Evolutionary conservation across 805 yeast genomes (phyloP).

Genomic region (Zygoascus ofunaensis): DNA sequence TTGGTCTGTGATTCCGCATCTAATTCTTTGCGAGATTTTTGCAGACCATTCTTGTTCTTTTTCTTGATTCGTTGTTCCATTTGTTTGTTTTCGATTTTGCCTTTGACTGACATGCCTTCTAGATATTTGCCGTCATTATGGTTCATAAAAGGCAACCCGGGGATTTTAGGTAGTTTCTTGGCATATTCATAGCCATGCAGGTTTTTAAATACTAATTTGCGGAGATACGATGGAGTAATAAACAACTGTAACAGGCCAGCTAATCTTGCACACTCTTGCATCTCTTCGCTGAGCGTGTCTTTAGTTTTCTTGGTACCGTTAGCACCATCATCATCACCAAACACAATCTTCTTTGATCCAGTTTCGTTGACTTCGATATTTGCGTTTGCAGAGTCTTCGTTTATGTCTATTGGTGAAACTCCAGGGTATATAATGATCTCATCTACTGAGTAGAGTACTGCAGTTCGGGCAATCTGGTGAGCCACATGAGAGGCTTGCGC

Average conservation of each 20-base stretch:
- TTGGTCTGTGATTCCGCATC: slow-evolving; percentile 50
- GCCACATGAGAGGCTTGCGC: slow-evolving; percentile 66
- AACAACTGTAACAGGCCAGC: slow-evolving; percentile 70
- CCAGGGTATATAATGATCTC: slow-evolving; percentile 59
- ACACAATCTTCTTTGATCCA: slow-evolving; percentile 31
- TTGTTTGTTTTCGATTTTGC: slow-evolving; percentile 7
- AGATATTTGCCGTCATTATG: slow-evolving; percentile 36
- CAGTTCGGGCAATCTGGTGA: slow-evolving; percentile 72
- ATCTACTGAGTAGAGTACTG: slow-evolving; percentile 57
- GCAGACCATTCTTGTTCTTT: slow-evolving; percentile 24
- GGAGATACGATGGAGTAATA: slow-evolving; percentile 76
- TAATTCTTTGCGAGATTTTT: slow-evolving; percentile 41
- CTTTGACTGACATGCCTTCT: slow-evolving; percentile 54
- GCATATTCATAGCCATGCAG: slow-evolving; percentile 47
- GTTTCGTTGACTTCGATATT: slow-evolving; percentile 19
- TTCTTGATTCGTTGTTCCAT: slow-evolving; percentile 20
- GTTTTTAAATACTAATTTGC: slow-evolving; percentile 50
- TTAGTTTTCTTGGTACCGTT: slow-evolving; percentile 12
- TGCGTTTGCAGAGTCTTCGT: slow-evolving; percentile 9
- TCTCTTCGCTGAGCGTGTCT: slow-evolving; percentile 12
- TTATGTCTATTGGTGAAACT: slow-evolving; percentile 11
- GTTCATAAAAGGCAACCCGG: slow-evolving; percentile 67
- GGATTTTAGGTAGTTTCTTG: slow-evolving; percentile 56
- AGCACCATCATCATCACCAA: slow-evolving; percentile 24
- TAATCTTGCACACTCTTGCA: slow-evolving; percentile 39